Percentiles rank a stretch among this genome's conserved stretches.
Evolutionary conservation across 495 filamentous ascomycete genomes (phyloP).

Genomic region (Trichoderma erinaceum): DNA sequence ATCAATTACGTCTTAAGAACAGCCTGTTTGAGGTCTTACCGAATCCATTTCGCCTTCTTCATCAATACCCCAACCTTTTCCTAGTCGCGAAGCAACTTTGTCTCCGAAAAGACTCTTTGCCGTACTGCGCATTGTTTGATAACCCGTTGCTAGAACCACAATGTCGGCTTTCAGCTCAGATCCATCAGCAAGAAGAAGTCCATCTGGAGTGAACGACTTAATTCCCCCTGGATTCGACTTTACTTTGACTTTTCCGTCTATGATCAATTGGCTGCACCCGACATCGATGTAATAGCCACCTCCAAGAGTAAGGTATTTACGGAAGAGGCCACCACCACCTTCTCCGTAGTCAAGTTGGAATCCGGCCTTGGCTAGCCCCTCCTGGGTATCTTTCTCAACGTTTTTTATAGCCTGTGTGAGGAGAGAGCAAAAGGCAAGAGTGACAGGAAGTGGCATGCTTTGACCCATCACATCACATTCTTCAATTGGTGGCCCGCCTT

Average conservation of each 20-base stretch:
- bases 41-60: slow-evolving; percentile 56
- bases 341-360: slow-evolving; percentile 55
- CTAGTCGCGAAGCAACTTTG: slow-evolving; percentile 47
- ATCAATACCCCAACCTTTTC: slow-evolving; percentile 59
- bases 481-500: slow-evolving; percentile 42
- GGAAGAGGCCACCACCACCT: slow-evolving; percentile 46
- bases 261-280: slow-evolving; percentile 51
- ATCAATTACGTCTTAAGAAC: background rate
- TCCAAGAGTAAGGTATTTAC: slow-evolving; percentile 56
- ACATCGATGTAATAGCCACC: slow-evolving; percentile 63
- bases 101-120: slow-evolving; percentile 53
- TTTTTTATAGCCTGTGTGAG: slow-evolving; percentile 39
- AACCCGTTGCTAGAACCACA: slow-evolving; percentile 61
- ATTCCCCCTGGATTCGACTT: slow-evolving; percentile 12
- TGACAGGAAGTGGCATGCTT: slow-evolving; percentile 44
- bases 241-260: slow-evolving; percentile 56
- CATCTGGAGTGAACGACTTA: slow-evolving; percentile 49
- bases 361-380: slow-evolving; percentile 51
- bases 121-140: slow-evolving; percentile 54
- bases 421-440: background rate
- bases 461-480: slow-evolving; percentile 48
- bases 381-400: slow-evolving; percentile 43
- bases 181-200: slow-evolving; percentile 51
- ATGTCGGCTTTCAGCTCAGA: slow-evolving; percentile 53
- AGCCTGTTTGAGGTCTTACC: background rate